Base-by-base conservation (phyloP, 495 filamentous ascomycete species). In the Cercophora newfieldiana region DNA sequence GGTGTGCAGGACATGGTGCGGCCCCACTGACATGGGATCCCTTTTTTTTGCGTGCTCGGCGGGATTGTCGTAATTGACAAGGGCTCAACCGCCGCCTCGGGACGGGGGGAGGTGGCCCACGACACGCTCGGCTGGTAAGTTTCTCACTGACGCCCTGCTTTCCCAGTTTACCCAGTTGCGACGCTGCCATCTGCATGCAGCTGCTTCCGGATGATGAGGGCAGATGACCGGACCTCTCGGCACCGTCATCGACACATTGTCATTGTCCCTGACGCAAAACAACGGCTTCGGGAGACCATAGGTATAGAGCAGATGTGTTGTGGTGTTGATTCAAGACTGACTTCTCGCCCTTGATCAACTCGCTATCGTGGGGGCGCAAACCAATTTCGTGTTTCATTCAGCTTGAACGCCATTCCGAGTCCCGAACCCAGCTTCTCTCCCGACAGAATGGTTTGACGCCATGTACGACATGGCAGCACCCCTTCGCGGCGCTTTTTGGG, bases 51-150 rank as follows among this genome's bases (percentile, higher is more conserved):
- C 69, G 67, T 68, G 71, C 67, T 68, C 57, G 53, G 64, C 66
- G 72, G 69, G 62, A 71, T 68, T 63, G 58, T 67, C 67, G 68
- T 54, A 62, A 69, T 66, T 44, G 70, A 76, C 74, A 59, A 33
- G 74, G 73, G 70, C 60, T 72, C 66, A 69, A 74, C 75, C 75
- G 70, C 64, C 59, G 49, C 70, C 64, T 72, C 74, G 75, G 73
- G 73, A 74, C 70, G 61, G 37, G 57, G 51, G 29, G 49, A 37
- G 19, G 10, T 53, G n/a, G 28, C 19, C 3, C 26, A 29, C 59
- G 14, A 48, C 44, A 25, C 22, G n/a, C 30, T 29, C 24, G 12
- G 37, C 22, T 49, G 24, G 24, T 22, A n/a, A 22, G 8, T 25
- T 30, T 14, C 10, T 24, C 55, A 21, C 55, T 30, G 29, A 37